A percentile compares a stretch with the other conserved stretches of the same genome.
Conservation (phyloP, 805 yeast genomes). For the Wickerhamiella azyma region DNA sequence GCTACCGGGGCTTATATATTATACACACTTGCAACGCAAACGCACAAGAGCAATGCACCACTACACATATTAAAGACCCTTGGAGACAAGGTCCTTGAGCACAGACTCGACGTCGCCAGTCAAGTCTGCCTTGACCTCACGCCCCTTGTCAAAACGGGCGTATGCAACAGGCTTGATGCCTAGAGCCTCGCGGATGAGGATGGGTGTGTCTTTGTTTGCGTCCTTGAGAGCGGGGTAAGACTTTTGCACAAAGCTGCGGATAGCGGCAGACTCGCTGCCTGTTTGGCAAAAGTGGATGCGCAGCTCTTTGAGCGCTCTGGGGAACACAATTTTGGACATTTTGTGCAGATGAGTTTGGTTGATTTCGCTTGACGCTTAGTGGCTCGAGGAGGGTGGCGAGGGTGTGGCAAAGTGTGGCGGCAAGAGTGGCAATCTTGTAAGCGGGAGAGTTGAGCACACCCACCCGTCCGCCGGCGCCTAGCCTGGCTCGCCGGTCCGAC, state of each 20-base stretch:
- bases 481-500: no score
- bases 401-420: no score
- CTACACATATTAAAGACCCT: slow-evolving; percentile 11
- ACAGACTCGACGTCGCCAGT: slow-evolving; percentile 33
- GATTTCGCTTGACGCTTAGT: no score
- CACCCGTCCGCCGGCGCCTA: no score
- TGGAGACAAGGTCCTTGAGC: slow-evolving; percentile 28
- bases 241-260: slow-evolving; percentile 46
- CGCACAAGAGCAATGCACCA: background rate
- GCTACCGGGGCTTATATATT: no score
- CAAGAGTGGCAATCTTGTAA: no score
- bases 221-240: slow-evolving; percentile 54
- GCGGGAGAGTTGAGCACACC: no score
- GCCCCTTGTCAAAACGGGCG: slow-evolving; percentile 52
- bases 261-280: slow-evolving; percentile 54
- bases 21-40: background rate
- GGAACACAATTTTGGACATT: slow-evolving; percentile 19
- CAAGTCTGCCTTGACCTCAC: slow-evolving; percentile 33
- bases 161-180: slow-evolving; percentile 62
- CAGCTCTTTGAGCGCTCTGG: slow-evolving; percentile 53
- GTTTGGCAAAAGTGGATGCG: slow-evolving; percentile 71
- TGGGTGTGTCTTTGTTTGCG: slow-evolving; percentile 53
- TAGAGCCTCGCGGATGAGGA: slow-evolving; percentile 62
- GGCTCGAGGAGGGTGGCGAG: no score
- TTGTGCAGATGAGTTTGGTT: background rate